Evolutionary conservation across 1,139 yeast genomes (phyloP).

Genomic region (Candida smagusa): DNA sequence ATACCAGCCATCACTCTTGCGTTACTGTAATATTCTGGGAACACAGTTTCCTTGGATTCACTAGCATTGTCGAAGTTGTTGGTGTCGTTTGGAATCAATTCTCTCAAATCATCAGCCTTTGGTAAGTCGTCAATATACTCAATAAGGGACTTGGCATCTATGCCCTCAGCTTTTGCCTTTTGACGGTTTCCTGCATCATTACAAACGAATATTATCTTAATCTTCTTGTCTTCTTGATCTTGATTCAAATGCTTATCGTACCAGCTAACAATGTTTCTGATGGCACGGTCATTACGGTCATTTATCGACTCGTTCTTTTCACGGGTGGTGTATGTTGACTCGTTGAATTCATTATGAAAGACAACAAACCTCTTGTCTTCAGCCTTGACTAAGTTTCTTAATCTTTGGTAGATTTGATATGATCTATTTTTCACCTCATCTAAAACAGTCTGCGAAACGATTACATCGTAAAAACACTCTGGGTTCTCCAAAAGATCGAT

Average conservation of each 20-base stretch:
- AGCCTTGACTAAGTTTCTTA: conserved; percentile 71
- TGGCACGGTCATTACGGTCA: conserved; percentile 91
- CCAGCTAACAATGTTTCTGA: conserved; percentile 73
- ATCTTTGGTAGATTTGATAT: conserved; percentile 81
- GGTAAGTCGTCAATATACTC: conserved; percentile 73
- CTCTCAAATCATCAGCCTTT: conserved; percentile 74
- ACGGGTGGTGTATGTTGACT: conserved; percentile 66
- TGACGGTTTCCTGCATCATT: conserved; percentile 70
- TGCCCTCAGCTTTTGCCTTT: conserved; percentile 53
- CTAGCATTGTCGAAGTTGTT: conserved; percentile 16
- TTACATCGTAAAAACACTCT: conserved; percentile 80
- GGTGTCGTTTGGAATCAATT: conserved; percentile 64
- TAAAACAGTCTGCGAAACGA: conserved; percentile 88
- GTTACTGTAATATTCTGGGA: conserved; percentile 74
- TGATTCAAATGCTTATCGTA: conserved; percentile 60
- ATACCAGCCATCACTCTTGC: conserved; percentile 89
- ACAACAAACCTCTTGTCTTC: conserved; percentile 85
- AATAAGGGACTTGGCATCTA: conserved; percentile 53
- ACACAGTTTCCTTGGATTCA: conserved; percentile 49
- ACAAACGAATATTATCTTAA: conserved; percentile 64
- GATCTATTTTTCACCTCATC: conserved; percentile 91
- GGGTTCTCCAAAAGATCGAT: conserved; percentile 84
- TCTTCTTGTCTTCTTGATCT: conserved; percentile 27
- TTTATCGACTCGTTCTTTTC: conserved; percentile 69
- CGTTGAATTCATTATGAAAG: conserved; percentile 88